Percentiles rank a stretch among this genome's conserved stretches.
phyloP scores from a whole-genome alignment of 2,329 filamentous ascomycete species.

The Exserohilum turcica region DNA sequence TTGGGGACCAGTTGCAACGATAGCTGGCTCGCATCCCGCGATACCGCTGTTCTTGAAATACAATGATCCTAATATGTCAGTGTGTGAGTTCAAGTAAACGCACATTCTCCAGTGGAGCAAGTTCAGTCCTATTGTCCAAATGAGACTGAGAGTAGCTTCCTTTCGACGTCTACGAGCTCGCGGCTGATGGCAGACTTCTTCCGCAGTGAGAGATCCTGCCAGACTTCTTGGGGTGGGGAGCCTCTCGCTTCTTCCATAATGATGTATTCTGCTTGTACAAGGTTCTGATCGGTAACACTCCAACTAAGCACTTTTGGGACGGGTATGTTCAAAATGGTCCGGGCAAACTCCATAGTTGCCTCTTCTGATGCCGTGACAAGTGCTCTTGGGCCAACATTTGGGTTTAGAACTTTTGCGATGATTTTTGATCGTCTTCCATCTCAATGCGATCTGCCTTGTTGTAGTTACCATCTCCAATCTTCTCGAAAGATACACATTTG shows the following conservation, averaged over 20 bases:
- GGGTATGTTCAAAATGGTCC: slow-evolving; percentile 28
- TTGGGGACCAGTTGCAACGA: slow-evolving; percentile 22
- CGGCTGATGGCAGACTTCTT: slow-evolving; percentile 30
- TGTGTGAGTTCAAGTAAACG: slow-evolving; percentile 19
- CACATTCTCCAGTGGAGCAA: slow-evolving; percentile 25
- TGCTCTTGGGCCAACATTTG: slow-evolving; percentile 27
- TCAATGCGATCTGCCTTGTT: slow-evolving; percentile 27
- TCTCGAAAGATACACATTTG: slow-evolving; percentile 20
- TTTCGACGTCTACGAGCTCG: slow-evolving; percentile 38
- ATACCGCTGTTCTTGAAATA: slow-evolving; percentile 30
- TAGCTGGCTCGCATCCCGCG: slow-evolving; percentile 39
- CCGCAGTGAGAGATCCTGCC: slow-evolving; percentile 26
- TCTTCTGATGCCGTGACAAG: slow-evolving; percentile 36
- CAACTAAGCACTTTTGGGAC: slow-evolving; percentile 35
- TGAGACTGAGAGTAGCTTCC: slow-evolving; percentile 32
- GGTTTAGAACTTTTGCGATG: slow-evolving; percentile 34
- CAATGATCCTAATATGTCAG: slow-evolving; percentile 23
- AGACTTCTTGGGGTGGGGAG: slow-evolving; percentile 28
- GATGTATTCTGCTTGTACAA: slow-evolving; percentile 39
- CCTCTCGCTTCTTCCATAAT: slow-evolving; percentile 41
- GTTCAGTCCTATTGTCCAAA: slow-evolving; percentile 32
- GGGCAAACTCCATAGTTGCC: slow-evolving; percentile 35
- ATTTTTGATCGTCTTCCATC: slow-evolving; percentile 27
- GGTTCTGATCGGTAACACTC: slow-evolving; percentile 30
- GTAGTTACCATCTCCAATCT: slow-evolving; percentile 31